phyloP scores from a whole-genome alignment of 306 rosid species.

The Vachellia pachyceras region DNA sequence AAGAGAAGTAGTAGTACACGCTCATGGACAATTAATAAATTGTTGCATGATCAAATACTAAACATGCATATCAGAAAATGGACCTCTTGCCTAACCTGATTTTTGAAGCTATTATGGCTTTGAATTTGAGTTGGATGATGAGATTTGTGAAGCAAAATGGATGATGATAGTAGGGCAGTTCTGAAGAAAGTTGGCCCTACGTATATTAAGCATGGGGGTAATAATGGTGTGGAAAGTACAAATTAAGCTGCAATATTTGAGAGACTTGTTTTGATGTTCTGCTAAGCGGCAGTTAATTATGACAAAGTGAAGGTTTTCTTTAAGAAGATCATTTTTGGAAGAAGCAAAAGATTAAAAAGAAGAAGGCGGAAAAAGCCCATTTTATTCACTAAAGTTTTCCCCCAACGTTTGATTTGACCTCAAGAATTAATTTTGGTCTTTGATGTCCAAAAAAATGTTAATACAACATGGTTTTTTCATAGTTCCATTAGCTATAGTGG shows the following conservation, averaged over 20 bases:
- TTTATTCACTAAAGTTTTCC: background rate
- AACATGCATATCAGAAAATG: slow-evolving; percentile 24
- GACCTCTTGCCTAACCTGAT: slow-evolving; percentile 39
- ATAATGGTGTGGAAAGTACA: slow-evolving; percentile 40
- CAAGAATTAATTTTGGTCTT: too few species aligned
- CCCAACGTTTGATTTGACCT: too few species aligned
- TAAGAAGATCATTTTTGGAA: background rate
- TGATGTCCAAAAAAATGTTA: too few species aligned
- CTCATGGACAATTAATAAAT: slow-evolving; percentile 15
- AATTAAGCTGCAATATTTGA: slow-evolving; percentile 10
- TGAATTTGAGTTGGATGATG: slow-evolving; percentile 18
- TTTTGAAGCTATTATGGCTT: slow-evolving; percentile 24
- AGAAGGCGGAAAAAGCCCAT: background rate
- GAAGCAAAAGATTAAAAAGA: background rate
- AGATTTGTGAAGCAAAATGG: slow-evolving; percentile 34
- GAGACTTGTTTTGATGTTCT: background rate
- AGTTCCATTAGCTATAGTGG: too few species aligned
- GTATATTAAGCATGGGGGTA: slow-evolving; percentile 20
- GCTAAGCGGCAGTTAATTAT: slow-evolving; percentile 1
- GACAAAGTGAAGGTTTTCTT: slow-evolving; percentile 4
- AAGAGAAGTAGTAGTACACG: slow-evolving; percentile 14
- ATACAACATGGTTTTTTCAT: too few species aligned
- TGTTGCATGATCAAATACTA: slow-evolving; percentile 31
- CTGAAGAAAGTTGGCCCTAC: slow-evolving; percentile 23
- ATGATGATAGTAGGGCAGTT: slow-evolving; percentile 13